A percentile compares a stretch with the other conserved stretches of the same genome.
Conservation (phyloP, 2,329 filamentous ascomycete species). For the Trichoderma cornu-damae region DNA sequence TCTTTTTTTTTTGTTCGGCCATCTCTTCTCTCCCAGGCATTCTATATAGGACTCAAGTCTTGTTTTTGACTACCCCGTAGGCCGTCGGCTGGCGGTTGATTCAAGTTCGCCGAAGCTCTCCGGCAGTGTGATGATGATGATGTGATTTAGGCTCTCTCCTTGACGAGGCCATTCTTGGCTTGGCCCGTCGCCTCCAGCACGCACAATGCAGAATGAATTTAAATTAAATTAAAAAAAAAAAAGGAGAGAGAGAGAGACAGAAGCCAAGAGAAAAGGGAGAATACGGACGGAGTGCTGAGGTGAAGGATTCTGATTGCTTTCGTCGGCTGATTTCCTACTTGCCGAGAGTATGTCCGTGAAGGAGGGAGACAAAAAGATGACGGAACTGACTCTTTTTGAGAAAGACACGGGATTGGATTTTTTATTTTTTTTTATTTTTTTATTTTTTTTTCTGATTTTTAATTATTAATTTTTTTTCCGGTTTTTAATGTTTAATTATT, state of each 20-base stretch:
- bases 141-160: not conserved
- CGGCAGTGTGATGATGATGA: not conserved
- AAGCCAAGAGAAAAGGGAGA: not conserved
- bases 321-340: slow-evolving; percentile 13
- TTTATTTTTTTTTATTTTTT: not conserved
- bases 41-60: too few species aligned
- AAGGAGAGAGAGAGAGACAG: not conserved
- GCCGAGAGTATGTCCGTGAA: slow-evolving; percentile 16
- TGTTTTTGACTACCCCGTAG: not conserved
- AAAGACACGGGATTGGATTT: not conserved
- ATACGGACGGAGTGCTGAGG: too few species aligned
- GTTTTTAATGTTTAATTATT: not conserved
- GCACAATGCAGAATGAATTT: too few species aligned
- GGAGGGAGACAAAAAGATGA: too few species aligned
- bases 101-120: slow-evolving; percentile 11
- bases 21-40: too few species aligned
- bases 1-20: too few species aligned
- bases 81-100: not conserved
- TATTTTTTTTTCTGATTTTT: not conserved
- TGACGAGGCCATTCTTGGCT: not conserved
- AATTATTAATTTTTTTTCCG: too few species aligned
- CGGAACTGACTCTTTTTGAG: not conserved
- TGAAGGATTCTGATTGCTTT: not conserved
- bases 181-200: not conserved
- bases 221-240: too few species aligned